phyloP scores from a whole-genome alignment of 257 asterid genomes.

The Solanum bulbocastanum region DNA sequence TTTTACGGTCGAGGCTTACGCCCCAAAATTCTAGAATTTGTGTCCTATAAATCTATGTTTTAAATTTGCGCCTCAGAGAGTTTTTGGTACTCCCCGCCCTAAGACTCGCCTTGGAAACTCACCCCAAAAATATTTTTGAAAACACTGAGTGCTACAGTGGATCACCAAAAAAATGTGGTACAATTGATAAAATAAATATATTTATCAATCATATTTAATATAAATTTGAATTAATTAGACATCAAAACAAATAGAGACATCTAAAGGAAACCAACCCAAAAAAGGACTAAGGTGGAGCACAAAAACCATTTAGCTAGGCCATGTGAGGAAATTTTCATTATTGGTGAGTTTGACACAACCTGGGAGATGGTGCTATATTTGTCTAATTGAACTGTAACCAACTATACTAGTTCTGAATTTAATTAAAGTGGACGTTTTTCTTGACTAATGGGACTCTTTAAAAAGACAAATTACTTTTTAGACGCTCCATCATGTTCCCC shows the following conservation, averaged over 20 bases:
- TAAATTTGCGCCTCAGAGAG: accelerated
- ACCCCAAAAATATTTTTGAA: too few species aligned
- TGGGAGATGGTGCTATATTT: not conserved
- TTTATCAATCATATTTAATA: too few species aligned
- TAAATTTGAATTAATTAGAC: too few species aligned
- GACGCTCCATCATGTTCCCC: not conserved
- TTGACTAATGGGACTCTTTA: not conserved
- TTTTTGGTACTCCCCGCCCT: accelerated
- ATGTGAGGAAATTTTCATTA: not conserved
- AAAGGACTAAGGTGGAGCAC: not conserved
- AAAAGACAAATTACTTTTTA: not conserved
- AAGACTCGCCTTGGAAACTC: too few species aligned
- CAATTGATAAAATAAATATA: too few species aligned
- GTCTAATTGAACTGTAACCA: not conserved
- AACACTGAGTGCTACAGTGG: too few species aligned
- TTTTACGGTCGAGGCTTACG: too few species aligned
- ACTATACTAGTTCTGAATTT: not conserved
- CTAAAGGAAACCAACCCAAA: too few species aligned
- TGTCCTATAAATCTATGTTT: too few species aligned
- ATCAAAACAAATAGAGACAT: too few species aligned
- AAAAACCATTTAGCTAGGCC: not conserved
- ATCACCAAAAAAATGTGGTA: not conserved
- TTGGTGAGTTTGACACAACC: not conserved
- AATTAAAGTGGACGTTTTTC: not conserved
- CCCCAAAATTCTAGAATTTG: too few species aligned